Evolutionary conservation across 1,284 basidiomycete genomes (phyloP).

Genomic region (Vanrija humicola): DNA sequence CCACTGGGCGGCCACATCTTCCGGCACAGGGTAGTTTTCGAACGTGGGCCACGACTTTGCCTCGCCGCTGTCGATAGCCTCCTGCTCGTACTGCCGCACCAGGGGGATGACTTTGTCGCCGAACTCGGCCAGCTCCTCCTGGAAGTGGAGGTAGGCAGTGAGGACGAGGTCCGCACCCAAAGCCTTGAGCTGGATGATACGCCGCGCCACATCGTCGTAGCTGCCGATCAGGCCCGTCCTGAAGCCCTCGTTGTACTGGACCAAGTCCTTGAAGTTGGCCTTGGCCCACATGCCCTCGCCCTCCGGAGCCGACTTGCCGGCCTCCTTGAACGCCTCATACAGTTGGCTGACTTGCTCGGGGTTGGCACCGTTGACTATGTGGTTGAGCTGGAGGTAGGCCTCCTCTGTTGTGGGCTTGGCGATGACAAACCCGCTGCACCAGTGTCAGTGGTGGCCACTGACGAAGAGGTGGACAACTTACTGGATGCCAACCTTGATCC

Average conservation of each 20-base stretch:
- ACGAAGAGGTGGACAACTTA: background rate
- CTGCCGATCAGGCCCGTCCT: conserved; percentile 12
- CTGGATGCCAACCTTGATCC: conserved; percentile 4
- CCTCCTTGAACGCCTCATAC: conserved; percentile 10
- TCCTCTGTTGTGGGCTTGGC: conserved; percentile 10
- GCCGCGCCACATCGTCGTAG: conserved; percentile 8
- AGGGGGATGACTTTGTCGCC: conserved; percentile 13
- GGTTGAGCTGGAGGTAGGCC: conserved; percentile 6
- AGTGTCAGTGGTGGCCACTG: background rate
- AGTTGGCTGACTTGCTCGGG: conserved; percentile 3
- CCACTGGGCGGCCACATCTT: background rate
- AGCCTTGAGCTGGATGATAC: conserved; percentile 15
- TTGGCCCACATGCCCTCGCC: conserved; percentile 18
- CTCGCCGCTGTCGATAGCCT: conserved; percentile 7
- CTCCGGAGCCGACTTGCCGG: conserved; percentile 3
- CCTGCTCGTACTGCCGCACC: conserved; percentile 8
- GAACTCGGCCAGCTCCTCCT: conserved; percentile 11
- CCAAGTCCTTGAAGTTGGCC: conserved; percentile 4
- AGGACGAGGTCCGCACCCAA: conserved; percentile 11
- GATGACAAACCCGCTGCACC: conserved; percentile 12
- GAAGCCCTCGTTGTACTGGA: conserved; percentile 19
- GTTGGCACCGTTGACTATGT: conserved; percentile 8
- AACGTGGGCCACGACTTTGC: conserved; percentile 11
- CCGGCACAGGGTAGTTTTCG: conserved; percentile 6
- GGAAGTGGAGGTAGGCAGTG: conserved; percentile 5